Evolutionary conservation across 768 basidiomycete genomes (phyloP).

Genomic region (Pisolithus marmoratus): DNA sequence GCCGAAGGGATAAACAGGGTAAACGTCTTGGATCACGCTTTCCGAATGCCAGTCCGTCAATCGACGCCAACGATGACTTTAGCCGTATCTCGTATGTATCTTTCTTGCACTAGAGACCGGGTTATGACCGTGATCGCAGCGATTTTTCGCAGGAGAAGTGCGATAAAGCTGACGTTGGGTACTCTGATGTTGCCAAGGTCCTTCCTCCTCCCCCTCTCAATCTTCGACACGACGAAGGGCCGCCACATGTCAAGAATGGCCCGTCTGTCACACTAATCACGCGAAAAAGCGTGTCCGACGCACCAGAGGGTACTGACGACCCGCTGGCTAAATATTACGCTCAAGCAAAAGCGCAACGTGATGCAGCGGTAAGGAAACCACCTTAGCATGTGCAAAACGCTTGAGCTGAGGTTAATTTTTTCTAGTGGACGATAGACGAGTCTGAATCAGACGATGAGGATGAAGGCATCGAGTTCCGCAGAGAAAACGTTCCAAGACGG

Average conservation of each 20-base stretch:
- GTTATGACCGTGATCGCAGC: conserved; percentile 21
- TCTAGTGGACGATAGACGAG: conserved; percentile 31
- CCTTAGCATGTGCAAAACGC: not conserved
- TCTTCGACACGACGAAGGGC: conserved; percentile 2
- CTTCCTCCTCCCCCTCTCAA: conserved; percentile 23
- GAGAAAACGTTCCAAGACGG: conserved; percentile 22
- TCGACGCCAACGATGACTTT: conserved; percentile 25
- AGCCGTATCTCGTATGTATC: conserved; percentile 46
- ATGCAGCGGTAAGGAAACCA: conserved; percentile 33
- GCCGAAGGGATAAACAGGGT: conserved; percentile 1
- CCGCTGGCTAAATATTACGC: conserved; percentile 64
- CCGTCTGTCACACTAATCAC: not conserved
- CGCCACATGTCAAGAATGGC: conserved; percentile 1
- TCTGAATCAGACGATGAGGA: conserved; percentile 30
- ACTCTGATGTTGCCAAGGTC: conserved; percentile 7
- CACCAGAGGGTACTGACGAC: conserved; percentile 32
- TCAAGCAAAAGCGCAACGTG: conserved; percentile 45
- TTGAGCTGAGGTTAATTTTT: not conserved
- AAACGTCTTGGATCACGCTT: not conserved
- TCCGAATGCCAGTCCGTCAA: not conserved
- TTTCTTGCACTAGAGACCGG: not conserved
- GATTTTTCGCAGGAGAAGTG: conserved; percentile 32
- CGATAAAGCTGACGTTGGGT: not conserved
- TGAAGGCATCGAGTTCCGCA: conserved; percentile 9
- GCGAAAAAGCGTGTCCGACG: conserved; percentile 13